phyloP scores from a whole-genome alignment of 208 protist species.

The Crithidia fasciculata region DNA sequence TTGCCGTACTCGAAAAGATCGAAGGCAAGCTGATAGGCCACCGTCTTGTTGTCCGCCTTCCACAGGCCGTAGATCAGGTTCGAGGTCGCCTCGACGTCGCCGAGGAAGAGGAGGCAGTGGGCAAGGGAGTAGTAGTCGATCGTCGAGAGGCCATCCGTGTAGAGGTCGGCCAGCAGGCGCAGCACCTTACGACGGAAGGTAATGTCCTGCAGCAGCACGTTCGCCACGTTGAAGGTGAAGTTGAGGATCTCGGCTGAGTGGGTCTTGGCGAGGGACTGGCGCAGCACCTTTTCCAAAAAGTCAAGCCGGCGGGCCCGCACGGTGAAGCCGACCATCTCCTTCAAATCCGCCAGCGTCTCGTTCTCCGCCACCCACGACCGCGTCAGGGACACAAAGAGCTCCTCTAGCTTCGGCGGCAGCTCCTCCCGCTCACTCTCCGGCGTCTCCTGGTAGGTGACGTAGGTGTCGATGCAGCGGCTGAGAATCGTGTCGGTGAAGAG shows the following conservation, averaged over 20 bases:
- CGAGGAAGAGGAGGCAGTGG: slow-evolving; percentile 95
- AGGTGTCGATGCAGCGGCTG: slow-evolving; percentile 95
- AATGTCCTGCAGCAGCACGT: slow-evolving; percentile 85
- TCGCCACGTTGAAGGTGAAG: slow-evolving; percentile 91
- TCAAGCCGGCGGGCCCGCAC: slow-evolving; percentile 85
- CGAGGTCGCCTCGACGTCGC: slow-evolving; percentile 85
- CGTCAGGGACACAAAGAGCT: slow-evolving; percentile 80
- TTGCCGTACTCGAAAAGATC: slow-evolving; percentile 90
- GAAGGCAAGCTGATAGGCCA: slow-evolving; percentile 88
- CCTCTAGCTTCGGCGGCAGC: slow-evolving; percentile 84
- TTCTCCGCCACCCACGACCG: slow-evolving; percentile 79
- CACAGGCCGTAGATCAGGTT: slow-evolving; percentile 85
- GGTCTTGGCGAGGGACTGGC: slow-evolving; percentile 60
- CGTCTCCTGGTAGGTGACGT: slow-evolving; percentile 81
- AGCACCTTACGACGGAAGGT: slow-evolving; percentile 89
- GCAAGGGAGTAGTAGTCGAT: slow-evolving; percentile 93
- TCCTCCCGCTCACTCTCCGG: slow-evolving; percentile 33
- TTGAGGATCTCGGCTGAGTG: slow-evolving; percentile 89
- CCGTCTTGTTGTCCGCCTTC: slow-evolving; percentile 53
- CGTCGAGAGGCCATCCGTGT: slow-evolving; percentile 60
- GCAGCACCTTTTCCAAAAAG: slow-evolving; percentile 86
- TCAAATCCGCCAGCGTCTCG: slow-evolving; percentile 61
- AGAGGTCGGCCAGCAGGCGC: slow-evolving; percentile 85
- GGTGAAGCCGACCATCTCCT: slow-evolving; percentile 92
- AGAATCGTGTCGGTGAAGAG: slow-evolving; percentile 92